Evolutionary conservation across 371 early-diverging fungal genomes (phyloP), one percentile per base, ranked within the genome.

Genomic region (Mortierella sp.): DNA sequence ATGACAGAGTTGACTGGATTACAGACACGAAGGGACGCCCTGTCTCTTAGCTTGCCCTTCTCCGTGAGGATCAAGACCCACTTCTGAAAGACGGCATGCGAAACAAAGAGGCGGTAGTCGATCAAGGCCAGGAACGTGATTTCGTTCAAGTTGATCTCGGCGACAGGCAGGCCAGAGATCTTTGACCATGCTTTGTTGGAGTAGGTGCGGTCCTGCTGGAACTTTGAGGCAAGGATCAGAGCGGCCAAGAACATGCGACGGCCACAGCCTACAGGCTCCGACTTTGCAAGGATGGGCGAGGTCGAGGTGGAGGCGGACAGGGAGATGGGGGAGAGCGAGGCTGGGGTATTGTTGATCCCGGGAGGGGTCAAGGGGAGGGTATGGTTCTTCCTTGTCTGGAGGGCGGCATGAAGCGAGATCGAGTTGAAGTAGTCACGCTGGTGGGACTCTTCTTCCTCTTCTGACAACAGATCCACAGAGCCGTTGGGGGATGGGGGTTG

Each of bases 181-280:
- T 90, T 90, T 56, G 89, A 86, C 94, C 94, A 94, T 21, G 92
- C 91, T 46, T 85, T 86, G 82, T 92, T 93, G 27, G 92, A 90
- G 80, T 90, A 93, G 43, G 93, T 89, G 58, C 88, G 86, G 81
- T 94, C 94, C 64, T 87, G 87, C 61, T 92, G 85, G 63, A 90
- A 94, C 72, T 94, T 94, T 49, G 91, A 90, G 11, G 93, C 93
- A 59, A 88, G 83, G 52, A 93, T 90, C 47, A 93, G 67, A 6
- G 92, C 89, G 34, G 92, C 93, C 21, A 93, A 79, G 72, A 92
- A 93, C 91, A 93, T 93, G 56, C 93, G 91, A 28, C 93, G 84
- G 4, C 93, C 92, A 59, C 93, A 92, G 28, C 76, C 81, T 15
- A 87, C 82, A 1, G 81, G 82, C 44, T 87, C 83, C 28, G 75